These are phyloP conservation scores for Malus fusca DNA, from an alignment of 306 rosid species.

Conservation along the genomic window DNA sequence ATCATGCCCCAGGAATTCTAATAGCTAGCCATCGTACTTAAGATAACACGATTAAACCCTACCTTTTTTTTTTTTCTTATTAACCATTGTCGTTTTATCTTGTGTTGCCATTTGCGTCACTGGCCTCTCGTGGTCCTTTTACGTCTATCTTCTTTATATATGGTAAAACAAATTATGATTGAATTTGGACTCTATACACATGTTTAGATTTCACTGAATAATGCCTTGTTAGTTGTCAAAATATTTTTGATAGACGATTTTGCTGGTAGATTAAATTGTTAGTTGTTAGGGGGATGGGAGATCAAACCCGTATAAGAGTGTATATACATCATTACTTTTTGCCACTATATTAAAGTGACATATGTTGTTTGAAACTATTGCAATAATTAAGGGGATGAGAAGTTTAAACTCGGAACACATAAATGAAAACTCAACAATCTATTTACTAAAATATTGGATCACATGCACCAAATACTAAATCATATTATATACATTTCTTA, in stretches of 20 bases:
- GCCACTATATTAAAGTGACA: too few species aligned
- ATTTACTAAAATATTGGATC: too few species aligned
- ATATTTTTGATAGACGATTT: too few species aligned
- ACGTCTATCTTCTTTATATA: background rate
- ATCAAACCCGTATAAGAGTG: too few species aligned
- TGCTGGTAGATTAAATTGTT: too few species aligned
- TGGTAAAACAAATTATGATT: background rate
- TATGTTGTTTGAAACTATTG: too few species aligned
- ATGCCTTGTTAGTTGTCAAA: background rate
- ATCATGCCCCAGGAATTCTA: too few species aligned
- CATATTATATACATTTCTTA: background rate
- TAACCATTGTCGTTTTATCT: background rate
- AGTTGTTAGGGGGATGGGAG: too few species aligned
- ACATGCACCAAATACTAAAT: background rate
- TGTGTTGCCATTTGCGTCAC: background rate
- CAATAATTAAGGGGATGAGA: too few species aligned
- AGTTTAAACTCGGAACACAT: too few species aligned
- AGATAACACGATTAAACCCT: background rate
- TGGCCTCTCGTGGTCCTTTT: background rate
- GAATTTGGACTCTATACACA: background rate
- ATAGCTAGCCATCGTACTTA: background rate
- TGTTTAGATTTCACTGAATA: background rate
- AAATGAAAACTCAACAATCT: too few species aligned
- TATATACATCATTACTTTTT: too few species aligned
- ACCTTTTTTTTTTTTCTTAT: background rate